Evolutionary conservation across 2,329 filamentous ascomycete species (phyloP).

Genomic region (Dactylella cylindrospora): DNA sequence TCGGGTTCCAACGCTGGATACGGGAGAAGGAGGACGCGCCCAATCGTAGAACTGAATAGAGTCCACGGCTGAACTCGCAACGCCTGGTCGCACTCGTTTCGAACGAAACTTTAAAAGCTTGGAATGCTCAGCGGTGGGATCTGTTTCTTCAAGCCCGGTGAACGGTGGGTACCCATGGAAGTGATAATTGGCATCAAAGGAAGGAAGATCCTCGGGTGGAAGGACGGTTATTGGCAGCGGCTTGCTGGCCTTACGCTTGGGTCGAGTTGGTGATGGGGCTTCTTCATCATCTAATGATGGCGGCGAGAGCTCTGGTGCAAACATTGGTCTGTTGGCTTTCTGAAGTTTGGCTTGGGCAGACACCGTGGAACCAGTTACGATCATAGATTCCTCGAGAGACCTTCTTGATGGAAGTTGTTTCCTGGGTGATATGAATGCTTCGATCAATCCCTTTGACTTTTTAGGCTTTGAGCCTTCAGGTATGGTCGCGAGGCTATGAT

Average conservation of each 20-base stretch:
- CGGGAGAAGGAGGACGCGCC: slow-evolving; percentile 23
- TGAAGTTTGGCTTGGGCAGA: slow-evolving; percentile 36
- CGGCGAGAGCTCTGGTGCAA: slow-evolving; percentile 34
- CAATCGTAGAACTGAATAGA: slow-evolving; percentile 24
- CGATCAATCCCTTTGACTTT: slow-evolving; percentile 35
- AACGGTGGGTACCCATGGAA: slow-evolving; percentile 24
- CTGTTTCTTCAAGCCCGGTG: slow-evolving; percentile 10
- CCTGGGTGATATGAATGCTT: slow-evolving; percentile 37
- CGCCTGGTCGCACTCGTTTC: slow-evolving; percentile 24
- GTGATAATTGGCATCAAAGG: slow-evolving; percentile 12
- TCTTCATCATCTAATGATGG: slow-evolving; percentile 34
- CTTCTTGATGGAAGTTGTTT: slow-evolving; percentile 34
- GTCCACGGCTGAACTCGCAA: slow-evolving; percentile 2
- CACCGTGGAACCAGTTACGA: slow-evolving; percentile 37
- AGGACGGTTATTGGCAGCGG: slow-evolving; percentile 38
- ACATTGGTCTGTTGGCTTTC: slow-evolving; percentile 23
- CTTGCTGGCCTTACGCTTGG: slow-evolving; percentile 40
- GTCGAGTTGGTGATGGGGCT: slow-evolving; percentile 24
- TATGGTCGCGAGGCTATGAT: slow-evolving; percentile 17
- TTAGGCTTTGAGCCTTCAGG: slow-evolving; percentile 22
- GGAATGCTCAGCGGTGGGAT: slow-evolving; percentile 13
- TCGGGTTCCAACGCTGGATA: slow-evolving; percentile 25
- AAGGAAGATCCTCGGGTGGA: slow-evolving; percentile 19
- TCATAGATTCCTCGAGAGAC: slow-evolving; percentile 38
- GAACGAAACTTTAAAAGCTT: slow-evolving; percentile 34